Evolutionary conservation across 805 yeast genomes (phyloP).

Genomic region (Isabelozyma pseudorhagii): DNA sequence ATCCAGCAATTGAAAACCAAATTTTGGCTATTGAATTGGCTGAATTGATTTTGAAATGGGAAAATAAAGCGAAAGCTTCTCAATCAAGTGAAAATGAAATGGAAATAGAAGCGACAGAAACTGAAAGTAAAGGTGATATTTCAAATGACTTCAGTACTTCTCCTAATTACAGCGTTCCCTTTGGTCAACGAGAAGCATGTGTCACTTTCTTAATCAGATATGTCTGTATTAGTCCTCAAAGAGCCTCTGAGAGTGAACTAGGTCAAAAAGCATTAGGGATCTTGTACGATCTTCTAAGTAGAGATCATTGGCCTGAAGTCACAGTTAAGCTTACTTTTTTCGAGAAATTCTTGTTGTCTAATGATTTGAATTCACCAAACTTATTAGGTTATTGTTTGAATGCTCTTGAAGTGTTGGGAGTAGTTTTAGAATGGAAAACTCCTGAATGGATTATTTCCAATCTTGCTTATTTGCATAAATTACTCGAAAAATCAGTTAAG

Average conservation of each 20-base stretch:
- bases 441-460: constrained; percentile 78
- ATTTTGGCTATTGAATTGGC: constrained; percentile 85
- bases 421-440: constrained; percentile 75
- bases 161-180: constrained; percentile 59
- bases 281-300: constrained; percentile 66
- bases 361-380: constrained; percentile 68
- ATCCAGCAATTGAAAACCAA: constrained; percentile 78
- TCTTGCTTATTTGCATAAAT: constrained; percentile 61
- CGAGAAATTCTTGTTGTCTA: constrained; percentile 78
- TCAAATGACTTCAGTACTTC: constrained; percentile 43
- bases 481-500: constrained; percentile 76
- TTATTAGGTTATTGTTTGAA: constrained; percentile 79
- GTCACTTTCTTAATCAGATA: constrained; percentile 84
- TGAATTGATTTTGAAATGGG: constrained; percentile 85
- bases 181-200: constrained; percentile 83
- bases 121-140: constrained; percentile 2
- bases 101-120: constrained; percentile 1
- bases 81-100: constrained; percentile 4
- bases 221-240: constrained; percentile 79
- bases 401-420: constrained; percentile 84
- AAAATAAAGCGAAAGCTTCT: constrained; percentile 43
- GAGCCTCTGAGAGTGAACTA: constrained; percentile 78
- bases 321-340: constrained; percentile 83
- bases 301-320: constrained; percentile 82
- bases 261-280: constrained; percentile 82